Evolutionary conservation across 345 rosid genomes (phyloP).

Genomic region (Erysimum cheiranthoides): DNA sequence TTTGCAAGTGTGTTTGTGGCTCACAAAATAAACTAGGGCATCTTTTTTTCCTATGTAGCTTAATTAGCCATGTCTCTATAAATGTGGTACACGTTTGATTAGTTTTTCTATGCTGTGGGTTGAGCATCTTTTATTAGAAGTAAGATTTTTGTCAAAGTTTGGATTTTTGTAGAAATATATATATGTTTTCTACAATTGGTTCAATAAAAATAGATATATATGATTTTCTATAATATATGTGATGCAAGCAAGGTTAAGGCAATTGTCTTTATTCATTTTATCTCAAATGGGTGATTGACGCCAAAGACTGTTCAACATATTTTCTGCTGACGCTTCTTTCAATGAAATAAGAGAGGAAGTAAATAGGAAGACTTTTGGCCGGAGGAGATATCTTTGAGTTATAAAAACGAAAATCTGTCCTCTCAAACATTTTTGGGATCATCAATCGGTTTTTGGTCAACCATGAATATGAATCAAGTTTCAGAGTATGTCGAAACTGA

Average conservation of each 20-base stretch:
- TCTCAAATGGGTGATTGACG: slow-evolving; percentile 30
- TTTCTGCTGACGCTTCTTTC: slow-evolving; percentile 37
- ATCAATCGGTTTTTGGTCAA: slow-evolving; percentile 43
- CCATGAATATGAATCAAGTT: slow-evolving; percentile 42
- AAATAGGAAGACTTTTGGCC: slow-evolving; percentile 35
- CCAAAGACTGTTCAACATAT: slow-evolving; percentile 43
- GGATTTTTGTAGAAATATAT: background rate
- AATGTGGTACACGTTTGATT: slow-evolving; percentile 34
- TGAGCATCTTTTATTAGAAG: slow-evolving; percentile 24
- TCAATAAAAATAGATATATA: slow-evolving; percentile 5
- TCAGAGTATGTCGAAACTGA: slow-evolving; percentile 73
- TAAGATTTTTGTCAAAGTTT: slow-evolving; percentile 21
- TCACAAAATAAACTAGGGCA: slow-evolving; percentile 34
- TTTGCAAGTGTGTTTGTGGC: slow-evolving; percentile 26
- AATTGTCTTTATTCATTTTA: slow-evolving; percentile 35
- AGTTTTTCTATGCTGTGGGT: slow-evolving; percentile 7
- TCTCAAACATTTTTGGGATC: slow-evolving; percentile 34
- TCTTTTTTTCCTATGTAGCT: slow-evolving; percentile 15
- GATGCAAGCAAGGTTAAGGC: slow-evolving; percentile 38
- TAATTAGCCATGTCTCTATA: slow-evolving; percentile 25
- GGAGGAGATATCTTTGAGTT: slow-evolving; percentile 9
- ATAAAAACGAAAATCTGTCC: slow-evolving; percentile 6
- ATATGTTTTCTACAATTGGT: slow-evolving; percentile 23
- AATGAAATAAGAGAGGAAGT: slow-evolving; percentile 24
- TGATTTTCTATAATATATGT: slow-evolving; percentile 24